phyloP scores from a whole-genome alignment of 2,329 filamentous ascomycete genomes.

The Neocucurbitaria cava region DNA sequence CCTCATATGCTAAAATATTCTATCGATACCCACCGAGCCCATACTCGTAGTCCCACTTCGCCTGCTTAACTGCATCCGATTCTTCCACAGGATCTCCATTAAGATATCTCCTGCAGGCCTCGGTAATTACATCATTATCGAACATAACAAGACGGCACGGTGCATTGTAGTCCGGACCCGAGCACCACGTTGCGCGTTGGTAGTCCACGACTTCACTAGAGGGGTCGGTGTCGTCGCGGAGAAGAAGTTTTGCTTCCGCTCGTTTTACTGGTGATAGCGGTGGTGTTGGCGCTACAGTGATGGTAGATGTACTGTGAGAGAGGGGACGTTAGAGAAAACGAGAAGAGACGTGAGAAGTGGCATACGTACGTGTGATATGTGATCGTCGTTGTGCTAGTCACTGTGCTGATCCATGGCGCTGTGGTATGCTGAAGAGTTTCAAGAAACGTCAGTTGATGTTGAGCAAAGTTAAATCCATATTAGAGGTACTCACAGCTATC shows the following conservation, averaged over 20 bases:
- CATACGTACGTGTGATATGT: slow-evolving; percentile 2
- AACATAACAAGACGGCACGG: slow-evolving; percentile 23
- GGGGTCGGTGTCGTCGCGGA: neutral
- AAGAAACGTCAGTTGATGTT: too few relatives aligned
- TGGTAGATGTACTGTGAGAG: slow-evolving; percentile 3
- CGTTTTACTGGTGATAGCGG: neutral
- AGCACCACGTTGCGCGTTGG: slow-evolving; percentile 14
- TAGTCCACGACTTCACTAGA: too few relatives aligned
- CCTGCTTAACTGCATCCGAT: too few relatives aligned
- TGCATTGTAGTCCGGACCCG: slow-evolving; percentile 8
- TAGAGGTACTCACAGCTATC: too few relatives aligned
- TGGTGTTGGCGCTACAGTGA: neutral
- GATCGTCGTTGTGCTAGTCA: slow-evolving; percentile 2
- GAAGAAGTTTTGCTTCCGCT: neutral
- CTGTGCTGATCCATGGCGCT: neutral
- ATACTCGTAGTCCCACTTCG: too few relatives aligned
- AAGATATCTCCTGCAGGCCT: slow-evolving; percentile 19
- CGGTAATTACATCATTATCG: slow-evolving; percentile 8
- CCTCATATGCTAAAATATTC: too few relatives aligned
- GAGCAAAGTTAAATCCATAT: too few relatives aligned
- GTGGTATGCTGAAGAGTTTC: too few relatives aligned
- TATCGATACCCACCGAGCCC: too few relatives aligned
- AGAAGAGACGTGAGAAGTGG: neutral
- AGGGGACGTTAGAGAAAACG: neutral
- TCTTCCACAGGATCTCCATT: too few relatives aligned